Conservation (phyloP, 176 grass and related monocot genomes). For the Juncus inflexus region DNA sequence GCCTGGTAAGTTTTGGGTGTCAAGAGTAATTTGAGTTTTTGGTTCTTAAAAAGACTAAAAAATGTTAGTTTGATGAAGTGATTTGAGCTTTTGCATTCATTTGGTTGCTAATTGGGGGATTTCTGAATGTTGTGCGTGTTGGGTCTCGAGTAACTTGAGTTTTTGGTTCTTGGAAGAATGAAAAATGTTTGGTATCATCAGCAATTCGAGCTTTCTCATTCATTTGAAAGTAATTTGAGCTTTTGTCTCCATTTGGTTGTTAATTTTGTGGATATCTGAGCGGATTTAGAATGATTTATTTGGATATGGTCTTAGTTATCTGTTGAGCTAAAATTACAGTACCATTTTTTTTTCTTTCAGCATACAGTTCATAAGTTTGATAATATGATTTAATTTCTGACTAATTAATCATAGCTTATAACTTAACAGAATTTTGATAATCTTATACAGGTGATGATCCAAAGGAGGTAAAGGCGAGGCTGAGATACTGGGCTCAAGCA, state of each 20-base stretch:
- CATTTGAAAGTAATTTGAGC: too few species aligned
- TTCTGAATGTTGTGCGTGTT: too few species aligned
- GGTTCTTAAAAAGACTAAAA: not conserved
- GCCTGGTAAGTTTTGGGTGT: constrained; percentile 41
- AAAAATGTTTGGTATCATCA: too few species aligned
- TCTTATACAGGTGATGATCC: constrained; percentile 53
- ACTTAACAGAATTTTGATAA: constrained; percentile 7
- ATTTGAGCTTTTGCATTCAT: not conserved
- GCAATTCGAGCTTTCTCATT: too few species aligned
- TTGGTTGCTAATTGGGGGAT: too few species aligned
- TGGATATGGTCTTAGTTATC: too few species aligned
- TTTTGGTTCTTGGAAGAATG: too few species aligned
- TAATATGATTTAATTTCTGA: constrained; percentile 16
- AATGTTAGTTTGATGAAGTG: not conserved
- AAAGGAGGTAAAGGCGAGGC: constrained; percentile 70
- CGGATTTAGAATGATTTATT: too few species aligned
- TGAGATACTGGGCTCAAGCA: constrained; percentile 83
- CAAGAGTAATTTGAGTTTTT: not conserved
- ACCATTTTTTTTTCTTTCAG: not conserved
- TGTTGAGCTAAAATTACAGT: not conserved
- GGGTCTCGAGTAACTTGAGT: too few species aligned
- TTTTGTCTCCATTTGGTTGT: too few species aligned
- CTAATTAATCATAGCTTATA: constrained; percentile 26
- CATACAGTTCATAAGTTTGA: not conserved
- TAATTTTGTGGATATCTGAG: too few species aligned